These are phyloP conservation scores for Termitomyces sp. DNA, from an alignment of 768 basidiomycete species.

Conservation along the genomic window DNA sequence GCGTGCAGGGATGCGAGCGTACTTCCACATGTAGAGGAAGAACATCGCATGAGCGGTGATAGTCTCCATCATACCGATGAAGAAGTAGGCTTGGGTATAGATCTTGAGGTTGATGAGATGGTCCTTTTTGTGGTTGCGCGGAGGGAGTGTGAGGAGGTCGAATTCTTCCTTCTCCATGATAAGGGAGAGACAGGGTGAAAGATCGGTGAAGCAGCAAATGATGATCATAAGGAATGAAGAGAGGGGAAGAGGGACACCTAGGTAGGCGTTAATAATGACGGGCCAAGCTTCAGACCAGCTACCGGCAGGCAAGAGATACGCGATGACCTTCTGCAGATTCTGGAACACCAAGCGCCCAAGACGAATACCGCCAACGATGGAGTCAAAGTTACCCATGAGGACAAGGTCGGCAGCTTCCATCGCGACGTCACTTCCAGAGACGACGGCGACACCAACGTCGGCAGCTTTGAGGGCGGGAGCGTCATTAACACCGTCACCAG, in stretches of 20 bases:
- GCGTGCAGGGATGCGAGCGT: constrained; percentile 31
- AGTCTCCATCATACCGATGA: constrained; percentile 17
- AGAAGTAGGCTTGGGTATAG: constrained; percentile 14
- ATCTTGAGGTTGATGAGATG: constrained; percentile 19
- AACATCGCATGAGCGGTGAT: constrained; percentile 20
- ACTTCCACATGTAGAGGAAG: constrained; percentile 35
- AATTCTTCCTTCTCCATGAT: constrained; percentile 19
- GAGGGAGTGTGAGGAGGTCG: constrained; percentile 16
- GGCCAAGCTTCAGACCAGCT: constrained; percentile 58
- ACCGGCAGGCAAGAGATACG: constrained; percentile 49
- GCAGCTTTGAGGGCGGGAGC: constrained; percentile 47
- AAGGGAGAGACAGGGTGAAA: constrained; percentile 10
- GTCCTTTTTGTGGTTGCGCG: constrained; percentile 16
- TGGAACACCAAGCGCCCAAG: constrained; percentile 59
- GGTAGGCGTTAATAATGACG: constrained; percentile 51
- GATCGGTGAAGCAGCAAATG: constrained; percentile 19
- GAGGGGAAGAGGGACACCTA: constrained; percentile 57
- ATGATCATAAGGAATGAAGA: constrained; percentile 32
- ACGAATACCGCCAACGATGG: constrained; percentile 55
- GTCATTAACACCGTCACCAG: constrained; percentile 58
- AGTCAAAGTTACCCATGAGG: constrained; percentile 43
- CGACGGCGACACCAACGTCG: constrained; percentile 55
- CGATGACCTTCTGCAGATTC: constrained; percentile 51
- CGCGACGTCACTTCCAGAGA: constrained; percentile 38
- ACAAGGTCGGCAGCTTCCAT: constrained; percentile 50